Conservation (phyloP, 2,329 filamentous ascomycete genomes). For the Colletotrichum incanum region DNA sequence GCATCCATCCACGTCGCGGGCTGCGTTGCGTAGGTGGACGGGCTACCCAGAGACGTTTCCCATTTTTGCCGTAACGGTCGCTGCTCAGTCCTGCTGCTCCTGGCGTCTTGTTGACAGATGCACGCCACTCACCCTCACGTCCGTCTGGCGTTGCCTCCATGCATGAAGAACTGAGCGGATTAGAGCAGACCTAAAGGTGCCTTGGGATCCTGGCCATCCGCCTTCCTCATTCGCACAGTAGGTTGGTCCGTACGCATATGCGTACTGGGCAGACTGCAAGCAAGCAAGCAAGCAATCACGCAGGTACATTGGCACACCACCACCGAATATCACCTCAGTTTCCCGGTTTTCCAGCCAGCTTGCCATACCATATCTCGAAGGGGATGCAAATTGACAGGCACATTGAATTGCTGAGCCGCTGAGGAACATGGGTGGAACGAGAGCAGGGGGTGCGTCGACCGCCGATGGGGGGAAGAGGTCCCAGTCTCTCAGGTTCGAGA, state of each 20-base stretch:
- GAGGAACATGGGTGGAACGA: slow-evolving; percentile 20
- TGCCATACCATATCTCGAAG: background rate
- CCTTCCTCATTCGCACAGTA: background rate
- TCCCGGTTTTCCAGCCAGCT: background rate
- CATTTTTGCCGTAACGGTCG: background rate
- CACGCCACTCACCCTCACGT: background rate
- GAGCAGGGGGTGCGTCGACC: slow-evolving; percentile 21
- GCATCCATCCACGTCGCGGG: background rate
- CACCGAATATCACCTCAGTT: background rate
- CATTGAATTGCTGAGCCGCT: slow-evolving; percentile 30
- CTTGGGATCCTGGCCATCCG: background rate
- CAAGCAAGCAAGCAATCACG: too few relatives aligned
- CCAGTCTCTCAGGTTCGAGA: slow-evolving; percentile 36
- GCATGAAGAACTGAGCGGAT: background rate
- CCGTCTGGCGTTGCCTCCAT: background rate
- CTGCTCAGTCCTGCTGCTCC: background rate
- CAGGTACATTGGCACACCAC: background rate
- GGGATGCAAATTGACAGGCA: background rate
- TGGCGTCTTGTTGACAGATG: background rate
- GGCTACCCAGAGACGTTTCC: background rate
- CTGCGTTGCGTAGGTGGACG: background rate
- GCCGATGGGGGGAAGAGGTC: background rate
- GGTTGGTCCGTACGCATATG: background rate
- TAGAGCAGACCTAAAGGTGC: background rate
- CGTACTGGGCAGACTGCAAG: too few relatives aligned